Evolutionary conservation across 805 yeast genomes (phyloP).

Genomic region (Cyberlindnera japonica): DNA sequence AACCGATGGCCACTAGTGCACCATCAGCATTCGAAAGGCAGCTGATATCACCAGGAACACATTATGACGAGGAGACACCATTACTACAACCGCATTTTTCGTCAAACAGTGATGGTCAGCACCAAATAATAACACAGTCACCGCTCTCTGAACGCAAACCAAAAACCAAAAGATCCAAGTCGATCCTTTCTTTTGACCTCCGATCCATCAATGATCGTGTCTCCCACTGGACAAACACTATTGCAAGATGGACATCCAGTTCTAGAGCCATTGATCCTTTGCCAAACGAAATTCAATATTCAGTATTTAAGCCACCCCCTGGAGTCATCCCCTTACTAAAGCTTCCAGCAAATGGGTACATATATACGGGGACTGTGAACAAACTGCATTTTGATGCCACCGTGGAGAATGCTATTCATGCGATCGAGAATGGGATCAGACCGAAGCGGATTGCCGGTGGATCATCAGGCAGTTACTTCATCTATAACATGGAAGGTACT

Average conservation of each 20-base stretch:
- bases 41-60: too few relatives aligned
- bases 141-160: constrained; percentile 1
- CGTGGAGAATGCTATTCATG: constrained; percentile 41
- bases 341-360: constrained; percentile 30
- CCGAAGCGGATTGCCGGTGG: constrained; percentile 61
- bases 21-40: too few relatives aligned
- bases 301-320: constrained; percentile 48
- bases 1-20: too few relatives aligned
- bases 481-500: constrained; percentile 34
- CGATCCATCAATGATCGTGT: constrained; percentile 22
- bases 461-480: constrained; percentile 68
- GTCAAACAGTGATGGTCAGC: neutral
- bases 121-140: neutral
- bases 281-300: constrained; percentile 47
- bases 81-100: neutral
- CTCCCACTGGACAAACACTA: constrained; percentile 27
- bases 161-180: constrained; percentile 17
- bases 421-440: constrained; percentile 43
- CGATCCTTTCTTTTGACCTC: constrained; percentile 25
- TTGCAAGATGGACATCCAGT: constrained; percentile 27
- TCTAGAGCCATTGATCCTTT: constrained; percentile 17
- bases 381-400: constrained; percentile 34
- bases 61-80: neutral
- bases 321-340: constrained; percentile 26
- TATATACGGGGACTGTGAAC: constrained; percentile 28